These are phyloP conservation scores for Solanum chiquidenum DNA, from an alignment of 257 asterid genomes.

Conservation along the genomic window DNA sequence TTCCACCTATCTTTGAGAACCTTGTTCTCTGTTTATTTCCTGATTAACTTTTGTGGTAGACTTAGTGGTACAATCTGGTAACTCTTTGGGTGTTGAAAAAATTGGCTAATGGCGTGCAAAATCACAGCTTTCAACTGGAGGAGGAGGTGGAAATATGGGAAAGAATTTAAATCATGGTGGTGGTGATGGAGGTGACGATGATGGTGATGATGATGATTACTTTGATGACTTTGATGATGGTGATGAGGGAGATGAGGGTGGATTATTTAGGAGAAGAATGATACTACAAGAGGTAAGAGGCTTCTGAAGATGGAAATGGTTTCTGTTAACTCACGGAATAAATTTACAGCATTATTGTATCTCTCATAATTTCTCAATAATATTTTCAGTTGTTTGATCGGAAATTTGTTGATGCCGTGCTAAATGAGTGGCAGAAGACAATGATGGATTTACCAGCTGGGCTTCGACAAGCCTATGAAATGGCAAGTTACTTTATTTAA, in stretches of 20 bases:
- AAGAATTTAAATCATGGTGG: conserved; percentile 84
- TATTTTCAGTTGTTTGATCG: conserved; percentile 63
- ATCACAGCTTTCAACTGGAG: conserved; percentile 71
- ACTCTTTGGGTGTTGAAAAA: background rate
- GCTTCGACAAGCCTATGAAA: conserved; percentile 90
- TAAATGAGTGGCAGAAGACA: conserved; percentile 97
- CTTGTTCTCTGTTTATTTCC: background rate
- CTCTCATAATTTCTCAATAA: background rate
- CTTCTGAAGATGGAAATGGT: background rate
- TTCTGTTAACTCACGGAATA: background rate
- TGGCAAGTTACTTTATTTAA: conserved; percentile 38
- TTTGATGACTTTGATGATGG: conserved; percentile 93
- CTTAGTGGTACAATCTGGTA: background rate
- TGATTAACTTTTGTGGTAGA: background rate
- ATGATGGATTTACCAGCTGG: conserved; percentile 98
- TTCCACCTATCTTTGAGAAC: background rate
- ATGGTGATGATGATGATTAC: conserved; percentile 96
- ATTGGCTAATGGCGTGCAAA: background rate
- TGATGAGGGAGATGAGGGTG: conserved; percentile 96
- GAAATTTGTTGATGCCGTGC: conserved; percentile 86
- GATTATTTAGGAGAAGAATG: conserved; percentile 79
- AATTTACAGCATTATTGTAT: background rate
- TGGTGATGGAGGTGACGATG: conserved; percentile 98
- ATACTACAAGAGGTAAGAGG: conserved; percentile 65
- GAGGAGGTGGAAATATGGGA: conserved; percentile 90